Conservation (phyloP, 139 green algal genomes). For the Ettlia oleoabundans region DNA sequence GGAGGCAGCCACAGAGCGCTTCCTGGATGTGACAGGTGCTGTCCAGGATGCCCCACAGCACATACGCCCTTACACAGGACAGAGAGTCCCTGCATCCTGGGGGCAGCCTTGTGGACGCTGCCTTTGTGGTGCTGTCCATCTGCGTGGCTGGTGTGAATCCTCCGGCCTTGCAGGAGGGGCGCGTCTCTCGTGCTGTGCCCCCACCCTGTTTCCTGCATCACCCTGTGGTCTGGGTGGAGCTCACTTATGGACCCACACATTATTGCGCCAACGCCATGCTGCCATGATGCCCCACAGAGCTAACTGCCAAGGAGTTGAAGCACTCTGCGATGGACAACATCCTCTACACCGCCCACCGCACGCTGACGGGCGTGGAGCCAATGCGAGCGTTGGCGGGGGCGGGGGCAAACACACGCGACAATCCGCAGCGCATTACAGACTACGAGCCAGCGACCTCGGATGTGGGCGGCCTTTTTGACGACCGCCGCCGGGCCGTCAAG, state of each 20-base stretch:
- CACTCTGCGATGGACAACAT: slow-evolving; percentile 65
- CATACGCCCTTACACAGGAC: no score
- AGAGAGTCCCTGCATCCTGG: no score
- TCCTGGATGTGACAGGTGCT: slow-evolving; percentile 83
- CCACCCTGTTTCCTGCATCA: not conserved
- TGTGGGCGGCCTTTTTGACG: slow-evolving; percentile 36
- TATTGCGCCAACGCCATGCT: no score
- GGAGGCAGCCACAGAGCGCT: slow-evolving; percentile 95
- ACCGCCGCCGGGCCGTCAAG: slow-evolving; percentile 5
- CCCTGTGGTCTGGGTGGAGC: no score
- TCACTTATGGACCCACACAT: no score
- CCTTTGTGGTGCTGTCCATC: not conserved
- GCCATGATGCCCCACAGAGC: no score
- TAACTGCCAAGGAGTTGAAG: slow-evolving; percentile 59
- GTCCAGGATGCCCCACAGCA: no score
- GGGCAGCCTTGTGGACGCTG: no score
- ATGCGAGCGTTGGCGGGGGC: slow-evolving; percentile 69
- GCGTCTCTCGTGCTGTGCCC: not conserved
- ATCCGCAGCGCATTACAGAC: slow-evolving; percentile 51
- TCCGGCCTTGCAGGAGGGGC: no score
- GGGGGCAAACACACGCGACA: slow-evolving; percentile 76
- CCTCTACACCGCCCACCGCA: slow-evolving; percentile 66
- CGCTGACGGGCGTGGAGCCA: slow-evolving; percentile 65
- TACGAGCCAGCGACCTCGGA: slow-evolving; percentile 11
- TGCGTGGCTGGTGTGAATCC: no score